phyloP scores from a whole-genome alignment of 805 yeast species.

The Saccharomyces paradoxus region DNA sequence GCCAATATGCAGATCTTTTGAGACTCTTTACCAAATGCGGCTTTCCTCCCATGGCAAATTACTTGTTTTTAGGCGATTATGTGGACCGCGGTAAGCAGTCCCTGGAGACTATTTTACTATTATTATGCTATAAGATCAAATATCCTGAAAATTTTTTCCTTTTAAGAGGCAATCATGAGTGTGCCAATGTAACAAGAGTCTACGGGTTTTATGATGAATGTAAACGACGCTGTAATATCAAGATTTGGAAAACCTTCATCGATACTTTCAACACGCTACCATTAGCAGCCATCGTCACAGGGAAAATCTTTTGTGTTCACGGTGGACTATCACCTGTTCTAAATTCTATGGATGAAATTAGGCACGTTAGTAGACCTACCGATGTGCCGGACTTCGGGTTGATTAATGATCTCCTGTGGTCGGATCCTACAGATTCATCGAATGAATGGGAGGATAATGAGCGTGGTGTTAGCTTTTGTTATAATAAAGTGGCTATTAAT shows the following conservation, averaged over 20 bases:
- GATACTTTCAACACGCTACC: slow-evolving; percentile 94
- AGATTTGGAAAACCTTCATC: slow-evolving; percentile 86
- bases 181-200: slow-evolving; percentile 91
- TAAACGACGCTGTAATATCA: slow-evolving; percentile 81
- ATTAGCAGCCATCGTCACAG: slow-evolving; percentile 88
- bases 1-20: slow-evolving; percentile 85
- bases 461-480: slow-evolving; percentile 72
- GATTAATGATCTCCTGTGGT: slow-evolving; percentile 71
- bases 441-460: slow-evolving; percentile 71
- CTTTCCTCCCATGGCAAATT: slow-evolving; percentile 89
- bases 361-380: slow-evolving; percentile 65
- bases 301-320: slow-evolving; percentile 83
- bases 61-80: slow-evolving; percentile 87
- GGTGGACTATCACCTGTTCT: slow-evolving; percentile 75
- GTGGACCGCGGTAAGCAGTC: slow-evolving; percentile 97
- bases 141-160: slow-evolving; percentile 92
- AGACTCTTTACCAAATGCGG: slow-evolving; percentile 92
- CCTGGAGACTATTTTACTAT: slow-evolving; percentile 76
- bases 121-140: slow-evolving; percentile 87
- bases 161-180: slow-evolving; percentile 94
- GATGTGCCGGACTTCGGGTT: slow-evolving; percentile 75
- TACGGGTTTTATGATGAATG: slow-evolving; percentile 98
- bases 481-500: slow-evolving; percentile 61
- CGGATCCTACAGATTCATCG: slow-evolving; percentile 58
- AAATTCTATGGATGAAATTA: slow-evolving; percentile 54